phyloP scores from a whole-genome alignment of 2,329 filamentous ascomycete species.

The Fusarium anthophilum region DNA sequence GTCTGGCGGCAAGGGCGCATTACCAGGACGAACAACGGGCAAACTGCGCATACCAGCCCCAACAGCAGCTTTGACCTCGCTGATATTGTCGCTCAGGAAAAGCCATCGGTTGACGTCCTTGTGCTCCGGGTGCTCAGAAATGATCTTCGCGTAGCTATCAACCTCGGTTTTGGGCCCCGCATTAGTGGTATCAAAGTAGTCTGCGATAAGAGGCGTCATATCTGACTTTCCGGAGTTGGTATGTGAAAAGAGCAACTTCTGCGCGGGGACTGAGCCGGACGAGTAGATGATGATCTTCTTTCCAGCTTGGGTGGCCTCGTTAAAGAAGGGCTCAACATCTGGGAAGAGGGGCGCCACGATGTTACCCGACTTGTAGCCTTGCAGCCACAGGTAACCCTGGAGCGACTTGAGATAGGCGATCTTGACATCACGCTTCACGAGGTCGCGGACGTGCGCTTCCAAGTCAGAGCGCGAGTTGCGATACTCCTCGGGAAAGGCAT shows the following conservation, averaged over 20 bases:
- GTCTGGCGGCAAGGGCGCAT: slow-evolving; percentile 67
- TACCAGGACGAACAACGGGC: slow-evolving; percentile 74
- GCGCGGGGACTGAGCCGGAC: slow-evolving; percentile 80
- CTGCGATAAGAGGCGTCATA: slow-evolving; percentile 66
- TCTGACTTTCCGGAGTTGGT: slow-evolving; percentile 68
- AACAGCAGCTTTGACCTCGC: slow-evolving; percentile 71
- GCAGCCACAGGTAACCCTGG: slow-evolving; percentile 81
- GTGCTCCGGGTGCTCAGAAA: slow-evolving; percentile 54
- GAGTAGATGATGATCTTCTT: slow-evolving; percentile 80
- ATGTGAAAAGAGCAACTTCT: slow-evolving; percentile 81
- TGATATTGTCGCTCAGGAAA: slow-evolving; percentile 85
- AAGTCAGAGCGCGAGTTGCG: slow-evolving; percentile 67
- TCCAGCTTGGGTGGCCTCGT: slow-evolving; percentile 64
- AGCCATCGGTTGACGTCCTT: slow-evolving; percentile 64
- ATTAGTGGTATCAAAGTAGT: slow-evolving; percentile 83
- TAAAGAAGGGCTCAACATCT: slow-evolving; percentile 74
- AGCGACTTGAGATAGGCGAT: slow-evolving; percentile 80
- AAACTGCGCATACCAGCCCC: slow-evolving; percentile 70
- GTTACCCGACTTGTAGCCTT: slow-evolving; percentile 75
- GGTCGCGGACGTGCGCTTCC: slow-evolving; percentile 73
- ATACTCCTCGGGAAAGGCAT: slow-evolving; percentile 75
- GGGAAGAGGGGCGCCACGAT: slow-evolving; percentile 78
- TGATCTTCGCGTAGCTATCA: slow-evolving; percentile 74
- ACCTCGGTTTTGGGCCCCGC: slow-evolving; percentile 77
- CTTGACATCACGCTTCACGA: slow-evolving; percentile 78